Evolutionary conservation across 768 basidiomycete genomes (phyloP), one percentile per base, ranked within the genome.

Genomic region (Lepiota brunneoincarnata): DNA sequence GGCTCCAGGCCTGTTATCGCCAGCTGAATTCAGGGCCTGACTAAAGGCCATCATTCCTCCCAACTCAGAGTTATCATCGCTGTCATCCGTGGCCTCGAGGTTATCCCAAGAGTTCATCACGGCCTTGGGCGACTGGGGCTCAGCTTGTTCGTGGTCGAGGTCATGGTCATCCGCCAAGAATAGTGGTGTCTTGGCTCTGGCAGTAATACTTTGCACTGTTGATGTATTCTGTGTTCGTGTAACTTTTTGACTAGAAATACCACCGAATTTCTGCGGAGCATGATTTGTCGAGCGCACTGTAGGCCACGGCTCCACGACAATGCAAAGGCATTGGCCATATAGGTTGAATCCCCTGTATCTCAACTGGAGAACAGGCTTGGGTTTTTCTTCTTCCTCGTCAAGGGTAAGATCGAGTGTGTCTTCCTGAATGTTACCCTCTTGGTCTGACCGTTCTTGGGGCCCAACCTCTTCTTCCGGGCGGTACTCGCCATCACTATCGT

Each of bases 281-380:
- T 36, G 42, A 23, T 28, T 53, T 36, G 28, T 18, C 7, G 45
- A 43, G 12, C 74, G 78, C 35, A 83, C 63, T 12, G 80, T 70
- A 3, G 88, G 86, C 77, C 83, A 91, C 14, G 91, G 92, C 64
- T 93, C 91, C 14, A 92, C 83, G 20, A 93, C 86, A 34, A 93
- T 77, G 63, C 88, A 91, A 15, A 93, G 77, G 65, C 87, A 91
- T 50, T 82, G 80, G 0, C 84, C 86, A 54, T 81, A 79, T 44
- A 91, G 83, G 49, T 70, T 76, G 67, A 91, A 91, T 11, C 87
- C 86, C 60, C 80, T 78, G 59, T 89, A 93, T 50, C 67, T 78
- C 34, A 93, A 76, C 51, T 80, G 76, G 31, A 91, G 70, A 26
- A 77, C 58, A 5, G 87, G 84, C 62, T 91, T 89, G 11, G 86